Conservation (phyloP, 2,329 filamentous ascomycete genomes). For the Leptosphaerulina australis region DNA sequence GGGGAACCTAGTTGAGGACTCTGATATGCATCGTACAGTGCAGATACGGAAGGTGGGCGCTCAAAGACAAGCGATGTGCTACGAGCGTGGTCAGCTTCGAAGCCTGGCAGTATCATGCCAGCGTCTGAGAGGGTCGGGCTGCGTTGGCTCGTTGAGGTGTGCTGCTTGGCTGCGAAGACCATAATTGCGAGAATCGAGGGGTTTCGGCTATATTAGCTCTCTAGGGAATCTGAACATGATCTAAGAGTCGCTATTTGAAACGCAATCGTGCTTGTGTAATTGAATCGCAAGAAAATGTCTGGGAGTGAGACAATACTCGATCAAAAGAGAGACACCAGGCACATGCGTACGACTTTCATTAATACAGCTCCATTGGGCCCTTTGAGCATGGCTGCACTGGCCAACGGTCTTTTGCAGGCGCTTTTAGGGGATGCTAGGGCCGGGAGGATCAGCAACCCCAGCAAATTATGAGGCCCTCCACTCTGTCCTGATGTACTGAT, state of each 20-base stretch:
- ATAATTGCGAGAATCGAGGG: constrained; percentile 24
- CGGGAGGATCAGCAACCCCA: constrained; percentile 18
- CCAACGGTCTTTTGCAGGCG: constrained; percentile 10
- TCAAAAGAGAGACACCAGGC: constrained; percentile 9
- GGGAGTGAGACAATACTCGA: constrained; percentile 13
- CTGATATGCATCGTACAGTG: constrained; percentile 33
- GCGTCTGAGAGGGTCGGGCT: constrained; percentile 85
- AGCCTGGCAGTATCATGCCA: constrained; percentile 87
- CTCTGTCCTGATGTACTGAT: constrained; percentile 6
- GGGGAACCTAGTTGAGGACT: constrained; percentile 39
- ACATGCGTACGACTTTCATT: constrained; percentile 22
- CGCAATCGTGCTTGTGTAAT: constrained; percentile 3
- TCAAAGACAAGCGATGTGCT: constrained; percentile 60
- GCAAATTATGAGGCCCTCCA: constrained; percentile 7
- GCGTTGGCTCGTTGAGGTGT: constrained; percentile 21
- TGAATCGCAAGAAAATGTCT: constrained; percentile 13
- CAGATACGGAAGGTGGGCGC: constrained; percentile 52
- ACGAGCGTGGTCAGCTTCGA: constrained; percentile 38
- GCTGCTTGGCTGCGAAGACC: constrained; percentile 30
- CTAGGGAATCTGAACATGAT: constrained; percentile 29
- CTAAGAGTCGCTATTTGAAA: constrained; percentile 7
- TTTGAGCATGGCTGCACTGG: constrained; percentile 17
- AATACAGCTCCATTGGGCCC: constrained; percentile 13
- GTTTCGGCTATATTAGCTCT: constrained; percentile 31
- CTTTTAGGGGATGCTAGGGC: constrained; percentile 16